A percentile compares a stretch with the other conserved stretches of the same genome.
Conservation (phyloP, 768 basidiomycete genomes). For the Rhodotorula babjevae region DNA sequence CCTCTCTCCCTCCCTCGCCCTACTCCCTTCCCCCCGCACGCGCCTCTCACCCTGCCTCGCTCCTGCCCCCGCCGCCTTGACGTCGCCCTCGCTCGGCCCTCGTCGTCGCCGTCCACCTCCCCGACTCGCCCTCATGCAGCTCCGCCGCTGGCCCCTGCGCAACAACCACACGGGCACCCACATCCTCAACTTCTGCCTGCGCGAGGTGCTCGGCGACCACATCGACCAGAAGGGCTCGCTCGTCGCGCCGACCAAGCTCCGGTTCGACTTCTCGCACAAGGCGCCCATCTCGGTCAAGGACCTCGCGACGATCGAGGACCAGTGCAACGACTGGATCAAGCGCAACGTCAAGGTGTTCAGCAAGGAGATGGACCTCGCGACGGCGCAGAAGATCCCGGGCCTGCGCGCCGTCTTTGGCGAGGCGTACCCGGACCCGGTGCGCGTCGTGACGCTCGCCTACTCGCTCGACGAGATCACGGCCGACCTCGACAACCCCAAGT, state of each 20-base stretch:
- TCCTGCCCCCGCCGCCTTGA: neutral
- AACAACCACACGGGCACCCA: constrained; percentile 99
- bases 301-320: constrained; percentile 71
- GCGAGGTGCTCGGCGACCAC: constrained; percentile 92
- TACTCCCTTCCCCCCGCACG: neutral
- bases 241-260: constrained; percentile 88
- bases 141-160: constrained; percentile 88
- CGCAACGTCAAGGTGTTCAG: constrained; percentile 83
- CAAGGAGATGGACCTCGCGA: constrained; percentile 72
- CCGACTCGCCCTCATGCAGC: constrained; percentile 53
- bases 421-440: constrained; percentile 93
- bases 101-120: neutral
- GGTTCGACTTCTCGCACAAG: constrained; percentile 98
- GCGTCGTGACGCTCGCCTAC: constrained; percentile 86
- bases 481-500: constrained; percentile 83
- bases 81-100: neutral
- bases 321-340: constrained; percentile 83
- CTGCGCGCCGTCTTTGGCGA: constrained; percentile 96
- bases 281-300: constrained; percentile 72
- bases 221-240: constrained; percentile 97
- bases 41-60: constrained; percentile 3
- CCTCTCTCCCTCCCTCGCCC: neutral
- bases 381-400: constrained; percentile 83
- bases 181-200: constrained; percentile 87
- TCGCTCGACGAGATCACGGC: constrained; percentile 76